Evolutionary conservation across 2,329 filamentous ascomycete species (phyloP), one percentile per base, ranked within the genome.

Genomic region (Xylariaceae sp.): DNA sequence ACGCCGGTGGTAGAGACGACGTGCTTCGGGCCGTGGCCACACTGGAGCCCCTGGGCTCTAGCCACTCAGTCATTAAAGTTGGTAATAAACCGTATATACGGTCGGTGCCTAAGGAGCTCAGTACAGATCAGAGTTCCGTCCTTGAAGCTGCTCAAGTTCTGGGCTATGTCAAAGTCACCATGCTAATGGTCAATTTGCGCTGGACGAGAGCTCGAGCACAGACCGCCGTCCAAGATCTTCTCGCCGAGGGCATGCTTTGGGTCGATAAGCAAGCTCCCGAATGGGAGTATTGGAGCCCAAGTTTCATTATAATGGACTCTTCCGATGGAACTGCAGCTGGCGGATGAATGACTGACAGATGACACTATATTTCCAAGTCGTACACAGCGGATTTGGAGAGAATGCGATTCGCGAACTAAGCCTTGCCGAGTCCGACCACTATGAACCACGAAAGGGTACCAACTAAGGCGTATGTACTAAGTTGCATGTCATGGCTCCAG

Each of bases 31-130:
- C 94, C 0, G 91, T 97, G 4, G 87, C 87, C 58, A 91, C 90
- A 9, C 80, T 99, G 29, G 84, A 87, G 64, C 94, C 94, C 0
- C 81, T 99, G 1, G 91, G 91, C 0, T 90, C 89, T 0, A 89
- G 91, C 19, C 96, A 96, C 72, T 87, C 85, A 30, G 86, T 96
- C 54, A 80, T 96, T 60, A 84, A 80, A 52, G 88, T 99, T 57
- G 94, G 94, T 6, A 84, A 84, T 61, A 88, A 88, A 67, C 83
- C 88, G 58, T 94, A 96, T 72, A 92, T 99, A 52, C 84, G 94
- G 31, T 95, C 90, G 3, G 86, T 99, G 41, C 94, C 94, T 1
- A 94, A 95, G 70, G 94, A 99, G 73, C 80, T 99, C 59, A 96
- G 95, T 70, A 91, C 84, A 11, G 94, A 99, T 70, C 94, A 99